A percentile compares a stretch with the other conserved stretches of the same genome.
Evolutionary conservation across 768 basidiomycete genomes (phyloP).

Genomic region (Cyclocybe cylindracea): DNA sequence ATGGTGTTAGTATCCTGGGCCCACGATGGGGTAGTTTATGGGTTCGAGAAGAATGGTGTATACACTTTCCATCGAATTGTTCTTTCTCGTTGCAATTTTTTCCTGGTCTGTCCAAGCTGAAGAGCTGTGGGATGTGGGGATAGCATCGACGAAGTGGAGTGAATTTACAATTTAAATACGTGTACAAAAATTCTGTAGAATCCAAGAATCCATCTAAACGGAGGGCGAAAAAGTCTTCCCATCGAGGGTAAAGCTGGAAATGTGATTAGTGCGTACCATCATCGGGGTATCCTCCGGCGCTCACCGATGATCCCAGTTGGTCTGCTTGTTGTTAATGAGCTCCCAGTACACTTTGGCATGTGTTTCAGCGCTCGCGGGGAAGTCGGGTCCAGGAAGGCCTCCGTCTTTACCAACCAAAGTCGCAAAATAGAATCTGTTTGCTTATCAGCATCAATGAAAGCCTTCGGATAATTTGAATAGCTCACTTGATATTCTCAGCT

Average conservation of each 20-base stretch:
- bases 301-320: slow-evolving; percentile 22
- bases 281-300: background rate
- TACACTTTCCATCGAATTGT: too few relatives aligned
- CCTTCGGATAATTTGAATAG: background rate
- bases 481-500: slow-evolving; percentile 20
- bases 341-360: slow-evolving; percentile 28
- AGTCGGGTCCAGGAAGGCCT: slow-evolving; percentile 12
- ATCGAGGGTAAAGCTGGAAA: background rate
- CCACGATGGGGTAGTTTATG: too few relatives aligned
- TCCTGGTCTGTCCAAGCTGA: too few relatives aligned
- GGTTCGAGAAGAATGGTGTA: too few relatives aligned
- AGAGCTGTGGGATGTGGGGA: too few relatives aligned
- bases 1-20: background rate
- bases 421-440: slow-evolving; percentile 28
- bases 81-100: too few relatives aligned
- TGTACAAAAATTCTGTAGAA: too few relatives aligned
- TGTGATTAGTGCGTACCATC: background rate
- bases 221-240: too few relatives aligned
- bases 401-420: slow-evolving; percentile 24
- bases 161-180: too few relatives aligned
- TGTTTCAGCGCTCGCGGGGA: slow-evolving; percentile 21
- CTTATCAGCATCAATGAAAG: background rate
- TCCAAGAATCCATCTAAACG: too few relatives aligned
- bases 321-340: slow-evolving; percentile 21
- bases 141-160: too few relatives aligned